These are phyloP conservation scores for Xylariales sp. DNA, from an alignment of 2,329 filamentous ascomycete species.

Conservation along the genomic window DNA sequence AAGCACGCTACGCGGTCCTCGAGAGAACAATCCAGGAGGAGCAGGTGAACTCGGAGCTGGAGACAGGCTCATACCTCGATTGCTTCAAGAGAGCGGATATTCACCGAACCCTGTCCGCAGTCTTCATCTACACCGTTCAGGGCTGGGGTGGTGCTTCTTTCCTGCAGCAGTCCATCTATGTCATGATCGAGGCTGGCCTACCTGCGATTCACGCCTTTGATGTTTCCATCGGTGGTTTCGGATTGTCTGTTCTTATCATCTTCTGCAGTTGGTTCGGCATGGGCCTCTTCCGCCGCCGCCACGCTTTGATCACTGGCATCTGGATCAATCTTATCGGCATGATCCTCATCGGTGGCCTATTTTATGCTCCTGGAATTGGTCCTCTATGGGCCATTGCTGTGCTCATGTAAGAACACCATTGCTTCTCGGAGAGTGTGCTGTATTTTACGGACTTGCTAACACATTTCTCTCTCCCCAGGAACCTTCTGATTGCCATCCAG, in stretches of 20 bases:
- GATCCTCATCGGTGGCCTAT: neutral
- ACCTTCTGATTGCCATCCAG: neutral
- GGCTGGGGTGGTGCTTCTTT: neutral
- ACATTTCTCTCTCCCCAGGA: neutral
- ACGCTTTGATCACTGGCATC: neutral
- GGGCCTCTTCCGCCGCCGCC: neutral
- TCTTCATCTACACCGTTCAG: neutral
- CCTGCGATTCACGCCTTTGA: neutral
- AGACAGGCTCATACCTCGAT: neutral
- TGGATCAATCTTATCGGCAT: neutral
- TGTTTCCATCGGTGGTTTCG: neutral
- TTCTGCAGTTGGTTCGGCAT: neutral
- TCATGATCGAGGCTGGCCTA: neutral
- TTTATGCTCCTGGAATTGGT: neutral
- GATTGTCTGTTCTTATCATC: neutral
- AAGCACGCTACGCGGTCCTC: neutral
- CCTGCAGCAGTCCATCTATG: neutral
- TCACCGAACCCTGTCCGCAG: neutral
- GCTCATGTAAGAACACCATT: neutral
- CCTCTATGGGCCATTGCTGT: neutral
- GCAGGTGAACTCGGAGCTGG: neutral
- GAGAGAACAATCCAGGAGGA: neutral
- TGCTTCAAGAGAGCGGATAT: neutral
- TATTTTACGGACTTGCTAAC: neutral
- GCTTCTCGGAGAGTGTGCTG: neutral